These are phyloP conservation scores for Colletotrichum salicis DNA, from an alignment of 2,329 filamentous ascomycete species.

Conservation along the genomic window DNA sequence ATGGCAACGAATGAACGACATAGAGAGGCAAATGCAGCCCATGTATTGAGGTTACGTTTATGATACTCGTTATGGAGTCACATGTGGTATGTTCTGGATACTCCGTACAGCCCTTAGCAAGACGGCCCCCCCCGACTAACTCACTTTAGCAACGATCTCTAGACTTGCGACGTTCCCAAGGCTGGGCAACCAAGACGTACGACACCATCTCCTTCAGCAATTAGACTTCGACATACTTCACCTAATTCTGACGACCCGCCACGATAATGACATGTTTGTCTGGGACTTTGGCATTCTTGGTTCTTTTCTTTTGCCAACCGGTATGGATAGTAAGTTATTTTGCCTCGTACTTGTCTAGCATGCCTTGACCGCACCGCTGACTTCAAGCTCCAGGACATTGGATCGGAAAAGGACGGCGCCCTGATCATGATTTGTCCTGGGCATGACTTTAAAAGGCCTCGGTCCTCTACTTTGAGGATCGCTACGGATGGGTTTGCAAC, in stretches of 20 bases:
- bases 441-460: conserved; percentile 50
- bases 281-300: conserved; percentile 3
- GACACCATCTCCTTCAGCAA: conserved; percentile 14
- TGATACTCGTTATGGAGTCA: conserved; percentile 8
- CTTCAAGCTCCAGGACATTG: neutral
- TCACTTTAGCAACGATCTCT: conserved; percentile 11
- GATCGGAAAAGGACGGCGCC: neutral
- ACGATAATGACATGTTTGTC: conserved; percentile 14
- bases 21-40: neutral
- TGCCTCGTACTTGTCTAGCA: too few species aligned
- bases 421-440: conserved; percentile 42
- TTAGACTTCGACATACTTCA: neutral
- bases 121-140: neutral
- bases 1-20: conserved; percentile 22
- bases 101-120: neutral
- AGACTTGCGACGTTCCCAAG: conserved; percentile 14
- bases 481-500: conserved; percentile 8
- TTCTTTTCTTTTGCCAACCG: neutral
- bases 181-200: conserved; percentile 16
- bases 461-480: conserved; percentile 12
- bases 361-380: neutral
- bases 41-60: conserved; percentile 1
- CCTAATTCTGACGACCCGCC: conserved; percentile 10
- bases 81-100: conserved; percentile 12
- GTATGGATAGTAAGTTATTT: conserved; percentile 10